A percentile compares a stretch with the other conserved stretches of the same genome.
Evolutionary conservation across 495 filamentous ascomycete species (phyloP).

Genomic region (Hypoxylon cercidicola): DNA sequence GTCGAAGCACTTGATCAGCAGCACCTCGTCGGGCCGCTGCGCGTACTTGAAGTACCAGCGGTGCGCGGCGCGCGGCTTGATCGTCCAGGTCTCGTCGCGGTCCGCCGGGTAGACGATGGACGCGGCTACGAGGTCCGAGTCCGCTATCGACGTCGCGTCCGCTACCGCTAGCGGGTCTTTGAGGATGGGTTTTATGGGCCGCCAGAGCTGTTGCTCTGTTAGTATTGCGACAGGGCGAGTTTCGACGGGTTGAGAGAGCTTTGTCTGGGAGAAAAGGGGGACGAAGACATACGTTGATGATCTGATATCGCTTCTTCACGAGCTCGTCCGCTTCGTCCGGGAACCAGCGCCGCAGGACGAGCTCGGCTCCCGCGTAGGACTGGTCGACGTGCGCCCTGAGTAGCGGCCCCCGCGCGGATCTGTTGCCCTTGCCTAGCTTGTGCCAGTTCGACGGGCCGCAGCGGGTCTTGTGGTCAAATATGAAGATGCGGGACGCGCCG

Average conservation of each 20-base stretch:
- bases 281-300: constrained; percentile 66
- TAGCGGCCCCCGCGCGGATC: constrained; percentile 67
- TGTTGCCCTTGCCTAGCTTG: constrained; percentile 46
- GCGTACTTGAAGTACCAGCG: constrained; percentile 80
- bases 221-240: not conserved
- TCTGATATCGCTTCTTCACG: constrained; percentile 70
- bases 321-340: constrained; percentile 65
- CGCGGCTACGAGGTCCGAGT: constrained; percentile 72
- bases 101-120: constrained; percentile 73
- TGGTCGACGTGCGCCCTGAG: constrained; percentile 77
- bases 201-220: constrained; percentile 60
- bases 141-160: constrained; percentile 65
- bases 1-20: constrained; percentile 76
- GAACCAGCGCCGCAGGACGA: constrained; percentile 67
- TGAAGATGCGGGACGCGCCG: constrained; percentile 68
- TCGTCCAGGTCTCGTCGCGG: constrained; percentile 76
- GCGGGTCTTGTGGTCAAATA: constrained; percentile 81
- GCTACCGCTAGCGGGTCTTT: constrained; percentile 71
- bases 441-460: constrained; percentile 58
- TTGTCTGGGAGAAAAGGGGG: not conserved
- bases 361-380: constrained; percentile 67
- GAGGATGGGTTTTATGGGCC: constrained; percentile 69
- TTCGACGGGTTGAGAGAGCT: not conserved
- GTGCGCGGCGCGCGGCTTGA: constrained; percentile 65
- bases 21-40: constrained; percentile 65